Evolutionary conservation across 176 grass and related monocot genomes (phyloP), one percentile per base, ranked within the genome.

Genomic region (Aegilops umbellulata): DNA sequence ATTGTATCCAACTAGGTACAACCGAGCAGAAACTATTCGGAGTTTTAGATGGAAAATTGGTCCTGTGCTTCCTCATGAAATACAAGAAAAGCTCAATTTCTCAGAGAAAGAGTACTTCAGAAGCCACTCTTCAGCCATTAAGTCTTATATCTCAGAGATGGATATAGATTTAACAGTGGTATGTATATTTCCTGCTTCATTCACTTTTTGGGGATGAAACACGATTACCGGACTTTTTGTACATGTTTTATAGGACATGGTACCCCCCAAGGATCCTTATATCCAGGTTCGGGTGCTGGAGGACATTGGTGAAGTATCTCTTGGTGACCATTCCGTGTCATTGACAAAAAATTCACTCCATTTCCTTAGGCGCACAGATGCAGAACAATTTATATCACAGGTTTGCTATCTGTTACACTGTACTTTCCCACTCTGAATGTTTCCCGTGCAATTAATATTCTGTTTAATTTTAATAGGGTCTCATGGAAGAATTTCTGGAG

Each of bases 111-210:
- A 99, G 72, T 94, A 91, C 88, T 99, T 96, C 88, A 96, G 92
- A 87, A 93, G 90, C 51, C 90, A 96, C 30, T 92, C 92, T 63
- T 34, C 88, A 39, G 94, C 86, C 75, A 89, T 96, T 47, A 91
- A 96, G 81, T 90, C 86, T 65, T 96, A 94, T 80, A 94, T 94
- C 9, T 91, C 94, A 15, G 97, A 96, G 83, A 88, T 96, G 82
- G 92, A 99, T 83, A 89, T 96, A 84, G 97, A 99, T 92, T 92
- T 99, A 65, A 93, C 94, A 63, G 97, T 99, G 94, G 97, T 99
- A 91, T 73, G 51, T 3, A 41, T 25, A 25, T 72, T 86, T 63
- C 61, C 26, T 46, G 49, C 70, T 80, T 58, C 69, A 64, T 76
- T 16, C 42, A 23, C 34, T 61, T 87, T 62, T 58, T 71, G 46